Evolutionary conservation across 108 stramenopile species (phyloP).

Genomic region (Skeletonema costatum): DNA sequence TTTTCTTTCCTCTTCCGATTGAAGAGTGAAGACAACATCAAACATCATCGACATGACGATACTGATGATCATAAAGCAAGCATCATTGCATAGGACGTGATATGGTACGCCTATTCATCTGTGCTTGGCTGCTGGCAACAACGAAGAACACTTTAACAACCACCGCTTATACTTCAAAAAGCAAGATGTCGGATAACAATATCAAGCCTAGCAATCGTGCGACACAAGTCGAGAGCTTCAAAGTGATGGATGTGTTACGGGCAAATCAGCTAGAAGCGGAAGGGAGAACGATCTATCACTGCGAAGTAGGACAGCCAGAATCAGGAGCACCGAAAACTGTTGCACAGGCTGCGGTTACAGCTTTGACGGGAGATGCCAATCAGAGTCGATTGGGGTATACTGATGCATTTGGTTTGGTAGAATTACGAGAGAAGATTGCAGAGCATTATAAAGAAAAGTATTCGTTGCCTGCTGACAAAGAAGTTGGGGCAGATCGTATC

Average conservation of each 20-base stretch:
- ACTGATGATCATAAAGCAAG: too few species aligned
- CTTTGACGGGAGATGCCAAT: slow-evolving; percentile 34
- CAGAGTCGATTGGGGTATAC: slow-evolving; percentile 84
- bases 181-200: background rate
- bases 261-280: slow-evolving; percentile 78
- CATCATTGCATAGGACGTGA: too few species aligned
- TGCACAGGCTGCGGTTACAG: slow-evolving; percentile 67
- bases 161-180: background rate
- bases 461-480: slow-evolving; percentile 14
- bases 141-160: too few species aligned
- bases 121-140: too few species aligned
- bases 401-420: slow-evolving; percentile 84
- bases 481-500: slow-evolving; percentile 53
- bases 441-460: slow-evolving; percentile 71
- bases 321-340: slow-evolving; percentile 79
- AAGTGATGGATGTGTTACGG: slow-evolving; percentile 91
- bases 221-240: slow-evolving; percentile 74
- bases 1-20: too few species aligned
- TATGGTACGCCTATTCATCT: too few species aligned
- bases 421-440: slow-evolving; percentile 72
- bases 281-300: slow-evolving; percentile 69
- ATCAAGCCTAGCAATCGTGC: slow-evolving; percentile 25
- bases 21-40: too few species aligned
- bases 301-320: slow-evolving; percentile 92
- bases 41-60: too few species aligned